Percentiles rank a stretch among this genome's conserved stretches.
phyloP scores from a whole-genome alignment of 768 basidiomycete genomes.

The Chalciporus chontae region DNA sequence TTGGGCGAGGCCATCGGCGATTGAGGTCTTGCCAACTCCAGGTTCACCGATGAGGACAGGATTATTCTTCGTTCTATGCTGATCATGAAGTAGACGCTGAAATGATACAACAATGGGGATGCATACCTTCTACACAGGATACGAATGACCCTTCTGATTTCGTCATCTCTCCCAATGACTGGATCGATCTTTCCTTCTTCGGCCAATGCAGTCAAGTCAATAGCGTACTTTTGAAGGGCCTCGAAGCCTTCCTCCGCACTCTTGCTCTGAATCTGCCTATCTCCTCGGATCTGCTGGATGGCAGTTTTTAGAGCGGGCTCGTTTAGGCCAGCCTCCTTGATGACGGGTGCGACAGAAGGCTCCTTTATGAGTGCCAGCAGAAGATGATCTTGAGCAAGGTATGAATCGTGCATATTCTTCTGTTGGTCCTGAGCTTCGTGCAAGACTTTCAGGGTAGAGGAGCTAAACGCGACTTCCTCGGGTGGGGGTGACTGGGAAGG shows the following conservation, averaged over 20 bases:
- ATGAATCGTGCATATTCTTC: conserved; percentile 86
- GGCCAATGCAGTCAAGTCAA: conserved; percentile 83
- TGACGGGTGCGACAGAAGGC: conserved; percentile 53
- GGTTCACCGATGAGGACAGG: conserved; percentile 96
- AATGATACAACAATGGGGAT: background rate
- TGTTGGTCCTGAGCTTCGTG: conserved; percentile 73
- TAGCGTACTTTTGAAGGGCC: conserved; percentile 83
- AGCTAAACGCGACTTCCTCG: conserved; percentile 66
- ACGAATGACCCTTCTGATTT: conserved; percentile 81
- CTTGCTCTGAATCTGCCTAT: conserved; percentile 79
- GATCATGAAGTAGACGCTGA: conserved; percentile 8
- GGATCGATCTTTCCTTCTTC: conserved; percentile 95
- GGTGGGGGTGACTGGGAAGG: conserved; percentile 86
- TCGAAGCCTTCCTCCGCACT: conserved; percentile 92
- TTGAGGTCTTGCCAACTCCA: conserved; percentile 93
- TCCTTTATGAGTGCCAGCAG: conserved; percentile 84
- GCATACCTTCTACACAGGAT: conserved; percentile 75
- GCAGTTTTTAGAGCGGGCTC: conserved; percentile 72
- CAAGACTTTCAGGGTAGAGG: conserved; percentile 56
- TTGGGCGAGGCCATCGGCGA: conserved; percentile 93
- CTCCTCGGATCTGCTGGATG: conserved; percentile 77
- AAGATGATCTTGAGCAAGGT: conserved; percentile 91
- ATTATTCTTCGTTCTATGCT: conserved; percentile 86
- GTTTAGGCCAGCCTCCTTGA: conserved; percentile 76
- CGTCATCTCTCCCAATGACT: conserved; percentile 89